Base-by-base conservation (phyloP, 768 basidiomycete species). In the Rubroboletus pulcherrimus region DNA sequence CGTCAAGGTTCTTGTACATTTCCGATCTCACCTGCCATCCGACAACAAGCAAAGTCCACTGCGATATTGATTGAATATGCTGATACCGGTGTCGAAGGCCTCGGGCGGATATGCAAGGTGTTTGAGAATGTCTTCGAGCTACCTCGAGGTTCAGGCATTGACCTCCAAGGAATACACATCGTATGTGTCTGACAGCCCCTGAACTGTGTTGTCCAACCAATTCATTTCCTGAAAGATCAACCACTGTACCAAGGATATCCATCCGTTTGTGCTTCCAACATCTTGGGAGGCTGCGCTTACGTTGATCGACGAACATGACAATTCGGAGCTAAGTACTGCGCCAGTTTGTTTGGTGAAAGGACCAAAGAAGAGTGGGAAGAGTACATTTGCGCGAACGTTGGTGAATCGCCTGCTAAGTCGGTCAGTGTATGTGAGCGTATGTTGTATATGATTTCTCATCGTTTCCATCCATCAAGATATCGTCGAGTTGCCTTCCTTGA, bases 401-500 rank as follows among this genome's bases (percentile, higher is more conserved):
- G 66, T 89, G 15, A 97, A 97, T 65, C 75, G 74, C 12, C 74
- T 99, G 31, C 67, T 89, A 29, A 71, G 67, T 33, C 74, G 76
- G 87, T 91, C 54, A 55, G 68, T 56, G 24, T 35, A 46, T 17
- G 17, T n/a, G 21, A 29, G 38, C 11, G 14, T 21, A 34, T 21
- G 9, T 17, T 17, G 17, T 14, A 8, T 46, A 3, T 30, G 14
- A 24, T 35, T 17, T 21, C 51, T 56, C 48, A 47, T 24, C 12
- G 15, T 29, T 37, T 35, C 19, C 7, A 1, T 19, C 39, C 24
- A 12, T 50, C 35, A 33, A 92, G 89, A 30, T 91, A 91, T 73
- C 76, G 77, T 24, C 78, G 78, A n/a, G 92, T 98, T 3, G 95
- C 93, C 0, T 97, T 83, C 68, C 79, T 99, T 8, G 96, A 98